A percentile compares a stretch with the other conserved stretches of the same genome.
Conservation (phyloP, 1,284 basidiomycete species). For the Leccinum fallax region DNA sequence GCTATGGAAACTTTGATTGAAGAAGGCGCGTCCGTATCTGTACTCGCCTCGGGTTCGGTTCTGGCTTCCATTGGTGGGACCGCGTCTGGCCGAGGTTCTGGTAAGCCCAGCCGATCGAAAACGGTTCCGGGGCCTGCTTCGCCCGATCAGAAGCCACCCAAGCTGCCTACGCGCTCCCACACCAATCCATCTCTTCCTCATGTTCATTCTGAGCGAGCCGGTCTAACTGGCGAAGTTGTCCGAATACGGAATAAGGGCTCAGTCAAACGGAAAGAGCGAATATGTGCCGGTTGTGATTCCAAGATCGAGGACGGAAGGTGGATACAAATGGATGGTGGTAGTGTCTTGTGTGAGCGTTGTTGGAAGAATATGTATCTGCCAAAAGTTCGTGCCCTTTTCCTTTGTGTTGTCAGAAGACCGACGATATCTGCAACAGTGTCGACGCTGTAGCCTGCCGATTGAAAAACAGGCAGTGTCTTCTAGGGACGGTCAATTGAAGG, state of each 20-base stretch:
- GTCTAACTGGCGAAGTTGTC: conserved; percentile 25
- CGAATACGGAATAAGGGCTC: conserved; percentile 31
- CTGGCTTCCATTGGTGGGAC: conserved; percentile 31
- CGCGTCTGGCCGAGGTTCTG: conserved; percentile 35
- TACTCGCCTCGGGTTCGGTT: conserved; percentile 33
- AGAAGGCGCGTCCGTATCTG: conserved; percentile 38
- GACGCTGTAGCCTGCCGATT: conserved; percentile 79
- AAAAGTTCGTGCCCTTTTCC: conserved; percentile 53
- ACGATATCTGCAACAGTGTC: conserved; percentile 56
- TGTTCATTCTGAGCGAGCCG: conserved; percentile 33
- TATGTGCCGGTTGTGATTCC: conserved; percentile 70
- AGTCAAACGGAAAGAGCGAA: conserved; percentile 32
- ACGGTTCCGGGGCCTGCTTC: conserved; percentile 46
- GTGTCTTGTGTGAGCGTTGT: conserved; percentile 79
- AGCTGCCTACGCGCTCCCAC: conserved; percentile 56
- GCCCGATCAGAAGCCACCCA: conserved; percentile 47
- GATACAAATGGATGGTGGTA: conserved; percentile 77
- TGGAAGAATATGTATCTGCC: conserved; percentile 96
- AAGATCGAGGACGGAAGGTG: conserved; percentile 78
- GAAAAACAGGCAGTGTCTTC: conserved; percentile 91
- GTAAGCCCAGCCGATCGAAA: conserved; percentile 46
- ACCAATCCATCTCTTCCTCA: conserved; percentile 49
- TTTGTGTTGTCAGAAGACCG: conserved; percentile 2
- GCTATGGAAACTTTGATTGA: conserved; percentile 55
- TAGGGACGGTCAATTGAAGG: conserved; percentile 88